phyloP scores from a whole-genome alignment of 306 rosid species.

The Hylodesmum podocarpum region DNA sequence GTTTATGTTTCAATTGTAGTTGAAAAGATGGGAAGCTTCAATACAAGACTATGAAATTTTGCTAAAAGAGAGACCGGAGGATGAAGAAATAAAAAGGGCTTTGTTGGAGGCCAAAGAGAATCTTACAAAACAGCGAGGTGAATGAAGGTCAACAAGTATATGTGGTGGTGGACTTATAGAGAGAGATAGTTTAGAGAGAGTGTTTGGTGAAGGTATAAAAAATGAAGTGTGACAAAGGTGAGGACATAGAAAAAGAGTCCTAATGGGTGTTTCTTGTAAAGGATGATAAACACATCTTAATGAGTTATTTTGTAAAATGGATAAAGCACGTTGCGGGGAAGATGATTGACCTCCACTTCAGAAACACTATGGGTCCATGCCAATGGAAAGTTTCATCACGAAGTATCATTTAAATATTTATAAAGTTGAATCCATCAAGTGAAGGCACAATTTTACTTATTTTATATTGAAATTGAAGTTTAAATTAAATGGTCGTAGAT shows the following conservation, averaged over 20 bases:
- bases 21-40: conserved; percentile 72
- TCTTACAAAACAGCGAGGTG: conserved; percentile 33
- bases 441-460: neutral
- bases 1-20: conserved; percentile 35
- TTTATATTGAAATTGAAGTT: neutral
- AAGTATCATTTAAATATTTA: neutral
- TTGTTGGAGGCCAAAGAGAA: conserved; percentile 52
- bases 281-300: neutral
- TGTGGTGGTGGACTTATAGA: neutral
- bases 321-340: neutral
- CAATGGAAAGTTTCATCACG: neutral
- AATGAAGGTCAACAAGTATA: neutral
- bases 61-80: conserved; percentile 47
- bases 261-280: neutral
- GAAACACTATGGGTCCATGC: neutral
- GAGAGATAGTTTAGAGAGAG: neutral
- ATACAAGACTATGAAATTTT: conserved; percentile 65
- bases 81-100: conserved; percentile 47
- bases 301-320: neutral
- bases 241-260: neutral
- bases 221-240: neutral
- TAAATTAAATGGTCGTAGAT: neutral
- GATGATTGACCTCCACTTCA: conserved; percentile 1
- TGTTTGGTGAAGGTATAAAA: neutral
- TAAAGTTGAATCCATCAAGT: neutral